Evolutionary conservation across 1,284 basidiomycete genomes (phyloP).

Genomic region (Cryptococcus sp.): DNA sequence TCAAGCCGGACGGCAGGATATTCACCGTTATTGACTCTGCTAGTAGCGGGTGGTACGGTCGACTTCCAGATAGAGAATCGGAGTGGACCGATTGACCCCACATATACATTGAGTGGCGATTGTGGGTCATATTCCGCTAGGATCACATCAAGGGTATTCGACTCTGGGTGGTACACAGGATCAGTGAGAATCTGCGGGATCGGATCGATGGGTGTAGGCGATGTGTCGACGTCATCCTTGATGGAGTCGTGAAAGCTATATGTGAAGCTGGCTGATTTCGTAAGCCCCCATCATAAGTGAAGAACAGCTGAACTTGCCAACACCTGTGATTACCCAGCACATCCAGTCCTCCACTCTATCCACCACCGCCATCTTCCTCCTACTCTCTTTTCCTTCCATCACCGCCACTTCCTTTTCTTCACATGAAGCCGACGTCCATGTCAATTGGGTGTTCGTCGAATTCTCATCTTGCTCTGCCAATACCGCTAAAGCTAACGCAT

Average conservation of each 20-base stretch:
- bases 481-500: slow-evolving; percentile 3
- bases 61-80: slow-evolving; percentile 42
- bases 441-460: slow-evolving; percentile 15
- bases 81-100: slow-evolving; percentile 82
- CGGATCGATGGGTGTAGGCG: slow-evolving; percentile 57
- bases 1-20: slow-evolving; percentile 11
- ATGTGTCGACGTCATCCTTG: slow-evolving; percentile 2
- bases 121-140: slow-evolving; percentile 64
- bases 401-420: slow-evolving; percentile 5
- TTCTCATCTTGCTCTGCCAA: slow-evolving; percentile 5
- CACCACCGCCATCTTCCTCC: slow-evolving; percentile 11
- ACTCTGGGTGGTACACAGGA: slow-evolving; percentile 66
- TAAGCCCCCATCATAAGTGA: slow-evolving; percentile 2
- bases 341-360: slow-evolving; percentile 77
- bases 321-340: slow-evolving; percentile 93
- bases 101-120: slow-evolving; percentile 73
- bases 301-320: slow-evolving; percentile 60
- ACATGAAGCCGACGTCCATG: slow-evolving; percentile 23
- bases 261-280: slow-evolving; percentile 16
- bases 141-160: slow-evolving; percentile 72
- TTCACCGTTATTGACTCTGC: background rate
- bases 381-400: background rate
- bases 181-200: slow-evolving; percentile 80
- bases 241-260: slow-evolving; percentile 28
- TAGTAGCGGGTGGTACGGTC: slow-evolving; percentile 15